Evolutionary conservation across 1,284 basidiomycete genomes (phyloP), one percentile per base, ranked within the genome.

Genomic region (Irpex sp.): DNA sequence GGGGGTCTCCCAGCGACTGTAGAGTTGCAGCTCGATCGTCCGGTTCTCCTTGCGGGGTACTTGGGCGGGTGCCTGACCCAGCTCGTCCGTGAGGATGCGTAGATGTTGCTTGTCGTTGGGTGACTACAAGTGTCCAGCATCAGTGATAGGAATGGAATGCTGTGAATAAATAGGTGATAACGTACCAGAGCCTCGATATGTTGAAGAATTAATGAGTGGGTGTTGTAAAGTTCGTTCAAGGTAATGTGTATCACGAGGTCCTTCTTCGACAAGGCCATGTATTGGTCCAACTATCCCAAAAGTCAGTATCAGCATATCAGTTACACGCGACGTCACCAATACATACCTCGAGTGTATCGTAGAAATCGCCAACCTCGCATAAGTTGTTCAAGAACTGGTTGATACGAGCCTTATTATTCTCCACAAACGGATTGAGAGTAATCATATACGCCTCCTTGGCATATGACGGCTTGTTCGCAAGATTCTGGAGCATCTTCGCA

Each of bases 201-300:
- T 72, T 98, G 96, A 60, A 91, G 79, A 64, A 99, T 89, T 70
- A 98, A 81, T 37, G 94, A 91, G 74, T 99, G 96, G 3, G 96
- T 98, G 77, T 97, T 97, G 78, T 98, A 98, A 78, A 99, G 73
- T 81, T 99, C 97, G 74, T 99, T 99, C 74, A 99, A 80, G n/a
- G 97, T 98, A 73, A 99, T 99, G 75, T 94, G 91, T 77, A 99
- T 98, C 80, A 92, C 88, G 64, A 98, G 81, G 73, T 99, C 96
- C 78, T 98, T 98, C 83, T 99, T 99, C 62, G 96, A 98, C 62
- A 99, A 80, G 12, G 97, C 96, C 95, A 99, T 98, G 76, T 99
- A 99, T 81, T 99, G 97, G 76, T 99, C 96, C 88, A 98, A 95
- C 93, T 96, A 66, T 0, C n/a, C 18, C 19, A 61, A 52, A 57